Percentiles rank a stretch among this genome's conserved stretches.
Evolutionary conservation across 2,329 filamentous ascomycete species (phyloP).

Genomic region (Arthrobotrys entomopaga): DNA sequence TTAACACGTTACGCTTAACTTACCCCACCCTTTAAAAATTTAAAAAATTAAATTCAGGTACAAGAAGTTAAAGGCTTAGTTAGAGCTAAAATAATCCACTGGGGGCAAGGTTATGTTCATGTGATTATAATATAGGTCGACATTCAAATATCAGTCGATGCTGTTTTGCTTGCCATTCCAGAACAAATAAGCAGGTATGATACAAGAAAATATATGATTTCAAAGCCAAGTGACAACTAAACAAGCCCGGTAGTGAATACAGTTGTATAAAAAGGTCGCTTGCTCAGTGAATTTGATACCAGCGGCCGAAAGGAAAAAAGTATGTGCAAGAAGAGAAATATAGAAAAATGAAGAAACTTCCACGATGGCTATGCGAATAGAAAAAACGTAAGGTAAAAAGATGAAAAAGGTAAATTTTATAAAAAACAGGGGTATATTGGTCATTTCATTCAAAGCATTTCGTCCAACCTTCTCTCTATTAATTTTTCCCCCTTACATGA

Average conservation of each 20-base stretch:
- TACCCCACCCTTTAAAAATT: no score
- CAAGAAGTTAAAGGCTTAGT: no score
- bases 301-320: not conserved
- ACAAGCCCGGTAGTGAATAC: no score
- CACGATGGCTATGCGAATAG: not conserved
- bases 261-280: conserved; percentile 5
- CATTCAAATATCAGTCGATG: conserved; percentile 1
- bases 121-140: conserved; percentile 3
- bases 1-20: no score
- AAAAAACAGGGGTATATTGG: conserved; percentile 55
- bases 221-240: not conserved
- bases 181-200: conserved; percentile 37
- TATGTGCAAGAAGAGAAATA: conserved; percentile 36
- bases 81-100: not conserved
- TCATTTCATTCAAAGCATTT: conserved; percentile 6
- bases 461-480: conserved; percentile 15
- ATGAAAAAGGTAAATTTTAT: conserved; percentile 14
- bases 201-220: conserved; percentile 27
- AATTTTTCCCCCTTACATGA: conserved; percentile 40
- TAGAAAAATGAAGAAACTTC: conserved; percentile 7
- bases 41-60: not conserved
- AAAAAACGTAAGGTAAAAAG: not conserved
- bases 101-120: not conserved
- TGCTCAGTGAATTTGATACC: not conserved
- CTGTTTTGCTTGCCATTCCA: conserved; percentile 9